These are phyloP conservation scores for Quercus ilex DNA, from an alignment of 306 rosid species.

Conservation along the genomic window DNA sequence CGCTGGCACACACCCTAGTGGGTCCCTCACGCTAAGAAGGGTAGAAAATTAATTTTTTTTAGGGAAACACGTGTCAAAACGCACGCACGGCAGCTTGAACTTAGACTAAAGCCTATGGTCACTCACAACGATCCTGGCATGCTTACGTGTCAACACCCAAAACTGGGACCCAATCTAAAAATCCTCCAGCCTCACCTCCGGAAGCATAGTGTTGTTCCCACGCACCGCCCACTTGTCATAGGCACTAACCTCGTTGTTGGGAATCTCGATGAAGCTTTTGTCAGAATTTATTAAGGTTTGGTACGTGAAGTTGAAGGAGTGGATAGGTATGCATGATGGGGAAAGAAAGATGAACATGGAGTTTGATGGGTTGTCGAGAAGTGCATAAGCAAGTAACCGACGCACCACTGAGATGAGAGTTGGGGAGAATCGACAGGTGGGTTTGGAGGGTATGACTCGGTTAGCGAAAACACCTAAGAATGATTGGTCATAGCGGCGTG, in stretches of 20 bases:
- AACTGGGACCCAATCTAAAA: conserved; percentile 76
- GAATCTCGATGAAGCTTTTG: conserved; percentile 72
- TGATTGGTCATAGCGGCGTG: conserved; percentile 32
- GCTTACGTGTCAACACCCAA: conserved; percentile 69
- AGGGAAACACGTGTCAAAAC: conserved; percentile 49
- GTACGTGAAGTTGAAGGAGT: conserved; percentile 64
- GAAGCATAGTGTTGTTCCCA: conserved; percentile 57
- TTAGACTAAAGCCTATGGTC: conserved; percentile 53
- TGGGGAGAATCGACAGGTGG: conserved; percentile 37
- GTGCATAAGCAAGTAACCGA: conserved; percentile 58
- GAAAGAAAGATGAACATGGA: conserved; percentile 60
- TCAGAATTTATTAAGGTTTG: conserved; percentile 20
- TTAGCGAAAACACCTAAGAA: conserved; percentile 51
- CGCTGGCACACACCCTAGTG: conserved; percentile 44
- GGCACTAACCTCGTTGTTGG: conserved; percentile 24
- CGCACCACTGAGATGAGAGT: conserved; percentile 55
- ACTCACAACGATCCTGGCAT: conserved; percentile 44
- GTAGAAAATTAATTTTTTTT: conserved; percentile 82
- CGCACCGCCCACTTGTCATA: conserved; percentile 71
- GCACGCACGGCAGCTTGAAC: conserved; percentile 52
- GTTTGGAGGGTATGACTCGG: conserved; percentile 51
- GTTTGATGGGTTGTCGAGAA: conserved; percentile 45
- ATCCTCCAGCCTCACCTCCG: conserved; percentile 49
- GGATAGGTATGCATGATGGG: conserved; percentile 60
- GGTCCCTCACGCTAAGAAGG: conserved; percentile 56